Percentiles rank a stretch among this genome's conserved stretches.
These are phyloP conservation scores for Trichoderma gamsii DNA, from an alignment of 495 filamentous ascomycete genomes.

Conservation along the genomic window DNA sequence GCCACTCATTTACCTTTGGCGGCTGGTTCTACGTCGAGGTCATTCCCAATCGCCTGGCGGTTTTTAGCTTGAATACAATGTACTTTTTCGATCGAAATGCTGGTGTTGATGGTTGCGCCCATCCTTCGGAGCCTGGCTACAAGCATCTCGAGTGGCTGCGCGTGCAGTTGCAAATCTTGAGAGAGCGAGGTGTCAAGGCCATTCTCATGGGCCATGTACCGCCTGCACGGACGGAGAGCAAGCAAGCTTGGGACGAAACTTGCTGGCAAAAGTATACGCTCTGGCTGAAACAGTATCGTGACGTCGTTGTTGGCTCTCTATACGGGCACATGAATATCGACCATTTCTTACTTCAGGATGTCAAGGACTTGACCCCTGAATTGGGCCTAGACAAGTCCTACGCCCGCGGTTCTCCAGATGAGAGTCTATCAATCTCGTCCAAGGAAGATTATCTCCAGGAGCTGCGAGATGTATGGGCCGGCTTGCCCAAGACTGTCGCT, in stretches of 20 bases:
- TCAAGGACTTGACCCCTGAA: slow-evolving; percentile 58
- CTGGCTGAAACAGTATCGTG: slow-evolving; percentile 83
- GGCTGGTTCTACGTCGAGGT: slow-evolving; percentile 95
- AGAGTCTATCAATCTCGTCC: slow-evolving; percentile 55
- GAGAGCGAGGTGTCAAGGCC: slow-evolving; percentile 82
- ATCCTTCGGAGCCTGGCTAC: slow-evolving; percentile 74
- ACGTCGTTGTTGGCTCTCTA: slow-evolving; percentile 70
- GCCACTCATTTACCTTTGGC: slow-evolving; percentile 83
- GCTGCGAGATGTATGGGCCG: slow-evolving; percentile 70
- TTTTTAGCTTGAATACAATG: slow-evolving; percentile 93
- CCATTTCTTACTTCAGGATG: slow-evolving; percentile 92
- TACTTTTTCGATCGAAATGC: slow-evolving; percentile 93
- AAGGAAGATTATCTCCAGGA: slow-evolving; percentile 74
- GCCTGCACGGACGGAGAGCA: slow-evolving; percentile 74
- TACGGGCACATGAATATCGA: slow-evolving; percentile 99
- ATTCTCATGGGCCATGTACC: slow-evolving; percentile 94
- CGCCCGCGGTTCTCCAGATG: slow-evolving; percentile 37
- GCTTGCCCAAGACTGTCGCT: slow-evolving; percentile 54
- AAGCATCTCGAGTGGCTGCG: slow-evolving; percentile 95
- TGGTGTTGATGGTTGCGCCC: slow-evolving; percentile 81
- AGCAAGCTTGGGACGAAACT: slow-evolving; percentile 80
- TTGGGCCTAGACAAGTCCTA: slow-evolving; percentile 34
- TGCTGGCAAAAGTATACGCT: slow-evolving; percentile 98
- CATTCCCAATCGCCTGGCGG: slow-evolving; percentile 76
- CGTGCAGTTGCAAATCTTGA: slow-evolving; percentile 80